Conservation (phyloP, 176 grass and related monocot genomes). For the Rhynchospora pubera region DNA sequence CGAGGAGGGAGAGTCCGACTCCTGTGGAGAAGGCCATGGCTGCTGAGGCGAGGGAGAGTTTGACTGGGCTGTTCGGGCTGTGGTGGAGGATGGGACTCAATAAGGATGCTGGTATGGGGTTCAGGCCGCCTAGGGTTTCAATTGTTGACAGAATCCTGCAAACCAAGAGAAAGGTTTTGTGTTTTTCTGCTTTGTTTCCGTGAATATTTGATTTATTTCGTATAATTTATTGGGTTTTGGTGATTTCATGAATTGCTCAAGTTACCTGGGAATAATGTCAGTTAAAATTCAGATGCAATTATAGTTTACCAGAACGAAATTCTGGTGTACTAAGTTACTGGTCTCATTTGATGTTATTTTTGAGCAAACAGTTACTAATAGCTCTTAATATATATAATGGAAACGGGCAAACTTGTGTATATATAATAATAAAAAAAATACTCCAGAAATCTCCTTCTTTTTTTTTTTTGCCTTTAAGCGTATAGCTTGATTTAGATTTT, state of each 20-base stretch:
- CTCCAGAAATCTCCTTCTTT: too few relatives aligned
- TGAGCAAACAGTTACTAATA: not conserved
- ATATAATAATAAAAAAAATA: too few relatives aligned
- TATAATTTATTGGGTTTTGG: not conserved
- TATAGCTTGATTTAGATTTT: too few relatives aligned
- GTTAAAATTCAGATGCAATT: conserved; percentile 13
- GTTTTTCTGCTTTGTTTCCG: not conserved
- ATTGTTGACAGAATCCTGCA: conserved; percentile 79
- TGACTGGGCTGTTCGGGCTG: conserved; percentile 41
- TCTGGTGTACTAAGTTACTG: not conserved
- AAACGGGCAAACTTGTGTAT: too few relatives aligned
- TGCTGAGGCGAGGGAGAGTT: conserved; percentile 66
- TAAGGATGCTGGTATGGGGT: conserved; percentile 56
- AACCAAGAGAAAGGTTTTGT: conserved; percentile 84
- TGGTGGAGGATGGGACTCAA: conserved; percentile 91
- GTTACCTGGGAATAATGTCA: conserved; percentile 1
- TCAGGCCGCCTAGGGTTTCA: conserved; percentile 63
- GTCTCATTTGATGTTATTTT: not conserved
- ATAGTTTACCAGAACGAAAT: not conserved
- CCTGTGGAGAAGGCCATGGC: conserved; percentile 70
- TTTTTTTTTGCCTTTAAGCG: too few relatives aligned
- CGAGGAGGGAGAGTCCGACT: conserved; percentile 65
- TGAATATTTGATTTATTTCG: not conserved
- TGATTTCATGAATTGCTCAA: not conserved
- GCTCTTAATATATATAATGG: too few relatives aligned